These are phyloP conservation scores for Rhexocercosporidium sp. DNA, from an alignment of 2,329 filamentous ascomycete genomes.

Conservation along the genomic window DNA sequence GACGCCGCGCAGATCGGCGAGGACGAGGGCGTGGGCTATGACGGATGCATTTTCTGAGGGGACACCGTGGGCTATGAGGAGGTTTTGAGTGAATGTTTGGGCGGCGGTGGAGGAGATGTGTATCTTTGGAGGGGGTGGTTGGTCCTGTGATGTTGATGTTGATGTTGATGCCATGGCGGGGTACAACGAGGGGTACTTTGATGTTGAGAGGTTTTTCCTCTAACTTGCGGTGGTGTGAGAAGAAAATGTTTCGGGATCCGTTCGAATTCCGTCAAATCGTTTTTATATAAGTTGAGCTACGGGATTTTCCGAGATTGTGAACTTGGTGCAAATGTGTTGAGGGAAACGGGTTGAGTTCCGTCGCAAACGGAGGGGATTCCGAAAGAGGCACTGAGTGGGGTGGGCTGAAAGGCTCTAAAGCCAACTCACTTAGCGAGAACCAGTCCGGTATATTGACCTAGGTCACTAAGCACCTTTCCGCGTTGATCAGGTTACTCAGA, in stretches of 20 bases:
- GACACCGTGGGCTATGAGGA: conserved; percentile 55
- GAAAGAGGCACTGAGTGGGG: not conserved
- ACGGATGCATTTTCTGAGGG: conserved; percentile 61
- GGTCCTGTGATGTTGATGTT: not conserved
- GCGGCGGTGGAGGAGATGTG: conserved; percentile 14
- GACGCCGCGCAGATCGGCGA: conserved; percentile 77
- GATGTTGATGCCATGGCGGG: conserved; percentile 10
- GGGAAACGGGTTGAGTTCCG: not conserved
- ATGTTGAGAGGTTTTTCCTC: not conserved
- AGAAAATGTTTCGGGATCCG: not conserved
- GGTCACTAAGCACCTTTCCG: too few species aligned
- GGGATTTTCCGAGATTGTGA: not conserved
- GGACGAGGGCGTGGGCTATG: conserved; percentile 71
- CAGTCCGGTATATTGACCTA: not conserved
- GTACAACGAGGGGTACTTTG: not conserved
- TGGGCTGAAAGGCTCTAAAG: not conserved
- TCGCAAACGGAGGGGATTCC: not conserved
- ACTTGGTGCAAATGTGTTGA: not conserved
- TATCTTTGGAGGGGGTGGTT: conserved; percentile 8
- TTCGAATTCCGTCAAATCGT: not conserved
- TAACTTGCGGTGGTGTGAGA: not conserved
- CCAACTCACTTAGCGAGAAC: not conserved
- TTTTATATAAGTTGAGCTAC: not conserved
- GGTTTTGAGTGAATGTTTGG: conserved; percentile 1
- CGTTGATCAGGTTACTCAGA: too few species aligned